Evolutionary conservation across 805 yeast genomes (phyloP), one percentile per base, ranked within the genome.

Genomic region (Sugiyamaella marilandica): DNA sequence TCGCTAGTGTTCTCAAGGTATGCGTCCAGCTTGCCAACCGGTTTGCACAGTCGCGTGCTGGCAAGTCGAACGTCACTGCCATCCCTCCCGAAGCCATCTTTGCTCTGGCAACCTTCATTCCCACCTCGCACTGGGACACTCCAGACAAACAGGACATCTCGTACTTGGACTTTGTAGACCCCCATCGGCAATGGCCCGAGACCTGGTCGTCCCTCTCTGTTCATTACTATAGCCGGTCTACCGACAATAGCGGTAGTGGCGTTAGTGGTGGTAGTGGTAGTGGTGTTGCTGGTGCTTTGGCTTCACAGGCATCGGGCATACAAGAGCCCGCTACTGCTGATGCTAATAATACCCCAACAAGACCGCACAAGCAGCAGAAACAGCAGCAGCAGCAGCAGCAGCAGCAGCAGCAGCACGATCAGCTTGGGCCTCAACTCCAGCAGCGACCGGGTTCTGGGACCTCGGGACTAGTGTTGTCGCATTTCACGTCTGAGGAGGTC

Each of bases 11-110:
- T 0, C 69, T 88, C 61, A 81, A 79, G 53, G 84, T 82, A 9
- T 76, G 82, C 34, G 76, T 80, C 1, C 68, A 81, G 13, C 65
- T 86, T 44, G 84, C 82, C 5, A 87, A 84, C 59, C 74, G 85
- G 50, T 82, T 78, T 63, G 74, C 80, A 2, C 74, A 74, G 36
- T 66, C 73, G n/a, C 70, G 71, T 39, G 65, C 73, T 10, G 66
- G 71, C 43, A 75, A 74, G 50, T 73, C 72, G 49, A 59, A 73
- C 8, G 75, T 79, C 1, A 74, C 82, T 2, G 69, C 76, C 39
- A 53, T 62, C 45, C 65, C 61, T 16, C 79, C 77, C 55, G 69
- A 72, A 45, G 71, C 74, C 52, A 69, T 83, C 10, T 66, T 84
- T 47, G 74, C 77, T 39, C 68, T 87, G 39, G 83, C 87, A 2